Evolutionary conservation across 2,329 filamentous ascomycete genomes (phyloP).

Genomic region (Sordariomycetes sp.): DNA sequence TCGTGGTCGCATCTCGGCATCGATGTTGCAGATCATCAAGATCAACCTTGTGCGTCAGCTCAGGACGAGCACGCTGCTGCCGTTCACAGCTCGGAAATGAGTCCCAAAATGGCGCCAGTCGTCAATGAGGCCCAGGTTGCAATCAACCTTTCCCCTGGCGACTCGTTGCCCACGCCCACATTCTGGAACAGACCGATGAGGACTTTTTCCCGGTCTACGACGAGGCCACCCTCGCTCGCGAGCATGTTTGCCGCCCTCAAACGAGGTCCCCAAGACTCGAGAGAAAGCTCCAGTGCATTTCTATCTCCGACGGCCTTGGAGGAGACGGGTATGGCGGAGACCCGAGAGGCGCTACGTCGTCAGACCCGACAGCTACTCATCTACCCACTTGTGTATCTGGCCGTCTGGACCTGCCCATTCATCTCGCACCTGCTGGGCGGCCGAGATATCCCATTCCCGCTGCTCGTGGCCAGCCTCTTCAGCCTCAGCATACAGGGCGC

Average conservation of each 20-base stretch:
- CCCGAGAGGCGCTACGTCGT: conserved; percentile 50
- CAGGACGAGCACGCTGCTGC: too few relatives aligned
- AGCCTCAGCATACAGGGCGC: conserved; percentile 57
- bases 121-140: too few relatives aligned
- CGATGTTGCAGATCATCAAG: too few relatives aligned
- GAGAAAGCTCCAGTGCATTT: conserved; percentile 3
- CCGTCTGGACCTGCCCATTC: conserved; percentile 67
- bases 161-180: too few relatives aligned
- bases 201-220: too few relatives aligned
- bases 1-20: too few relatives aligned
- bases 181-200: too few relatives aligned
- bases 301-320: conserved; percentile 11
- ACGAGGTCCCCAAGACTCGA: conserved; percentile 7
- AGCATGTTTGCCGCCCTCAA: conserved; percentile 14
- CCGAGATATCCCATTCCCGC: conserved; percentile 38
- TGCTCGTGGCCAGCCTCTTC: conserved; percentile 45
- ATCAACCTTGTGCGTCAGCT: too few relatives aligned
- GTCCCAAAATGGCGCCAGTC: too few relatives aligned
- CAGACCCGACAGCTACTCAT: conserved; percentile 67
- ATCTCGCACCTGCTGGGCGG: conserved; percentile 45
- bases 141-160: too few relatives aligned
- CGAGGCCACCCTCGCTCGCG: conserved; percentile 11
- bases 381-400: conserved; percentile 64
- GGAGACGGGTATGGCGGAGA: conserved; percentile 18
- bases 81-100: too few relatives aligned